Percentiles rank a stretch among this genome's conserved stretches.
Conservation (phyloP, 140 eudicot species). For the Erigeron philadelphicus region DNA sequence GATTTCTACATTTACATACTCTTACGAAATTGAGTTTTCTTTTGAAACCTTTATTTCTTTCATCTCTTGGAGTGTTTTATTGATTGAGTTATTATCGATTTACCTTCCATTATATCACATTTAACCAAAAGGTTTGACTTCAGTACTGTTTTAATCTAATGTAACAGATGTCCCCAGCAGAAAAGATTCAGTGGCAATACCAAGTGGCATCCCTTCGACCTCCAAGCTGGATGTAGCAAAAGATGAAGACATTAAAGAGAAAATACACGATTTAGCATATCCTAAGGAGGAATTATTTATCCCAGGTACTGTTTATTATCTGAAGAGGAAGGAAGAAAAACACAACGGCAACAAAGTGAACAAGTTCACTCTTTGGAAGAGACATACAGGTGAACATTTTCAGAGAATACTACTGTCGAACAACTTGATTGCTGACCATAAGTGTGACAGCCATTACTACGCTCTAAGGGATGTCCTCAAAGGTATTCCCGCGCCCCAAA, state of each 20-base stretch:
- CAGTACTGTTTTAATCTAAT: constrained; percentile 11
- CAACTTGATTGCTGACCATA: constrained; percentile 77
- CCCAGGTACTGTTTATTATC: constrained; percentile 69
- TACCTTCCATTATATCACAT: constrained; percentile 17
- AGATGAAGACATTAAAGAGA: constrained; percentile 26
- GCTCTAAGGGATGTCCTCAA: constrained; percentile 87
- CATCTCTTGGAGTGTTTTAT: not conserved
- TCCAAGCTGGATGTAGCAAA: constrained; percentile 24
- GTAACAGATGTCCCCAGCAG: constrained; percentile 48
- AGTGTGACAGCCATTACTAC: constrained; percentile 76
- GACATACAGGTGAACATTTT: constrained; percentile 75
- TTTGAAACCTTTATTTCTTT: not conserved
- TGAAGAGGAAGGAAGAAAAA: constrained; percentile 55
- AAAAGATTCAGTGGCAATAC: constrained; percentile 34
- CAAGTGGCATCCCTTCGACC: constrained; percentile 22
- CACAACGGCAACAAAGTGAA: constrained; percentile 29
- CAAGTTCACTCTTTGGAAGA: constrained; percentile 64
- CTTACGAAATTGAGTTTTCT: no score
- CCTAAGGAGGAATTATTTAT: constrained; percentile 71
- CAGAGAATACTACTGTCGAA: constrained; percentile 61
- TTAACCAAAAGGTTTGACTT: constrained; percentile 12
- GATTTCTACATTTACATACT: no score
- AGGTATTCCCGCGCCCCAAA: constrained; percentile 50
- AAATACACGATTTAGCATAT: constrained; percentile 14
- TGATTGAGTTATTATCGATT: constrained; percentile 8